A percentile compares a stretch with the other conserved stretches of the same genome.
These are phyloP conservation scores for Cicer pinnatifidum DNA, from an alignment of 306 rosid genomes.

Conservation along the genomic window DNA sequence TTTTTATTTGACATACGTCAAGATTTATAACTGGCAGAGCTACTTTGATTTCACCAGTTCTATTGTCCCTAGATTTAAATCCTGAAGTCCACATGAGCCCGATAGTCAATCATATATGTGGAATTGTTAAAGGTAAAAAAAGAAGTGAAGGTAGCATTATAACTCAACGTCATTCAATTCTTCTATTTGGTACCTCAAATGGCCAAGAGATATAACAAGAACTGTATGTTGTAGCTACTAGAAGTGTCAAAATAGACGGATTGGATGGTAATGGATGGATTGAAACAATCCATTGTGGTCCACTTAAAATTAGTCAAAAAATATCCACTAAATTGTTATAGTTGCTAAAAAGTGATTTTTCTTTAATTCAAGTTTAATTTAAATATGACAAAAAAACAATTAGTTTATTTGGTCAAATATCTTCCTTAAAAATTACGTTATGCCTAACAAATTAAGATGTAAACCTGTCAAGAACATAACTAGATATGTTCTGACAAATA, in stretches of 20 bases:
- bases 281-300: no score
- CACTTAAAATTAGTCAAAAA: no score
- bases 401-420: not conserved
- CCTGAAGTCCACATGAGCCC: not conserved
- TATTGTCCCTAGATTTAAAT: constrained; percentile 6
- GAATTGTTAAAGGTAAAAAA: constrained; percentile 13
- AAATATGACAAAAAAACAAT: no score
- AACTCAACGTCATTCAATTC: constrained; percentile 5
- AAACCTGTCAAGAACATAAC: not conserved
- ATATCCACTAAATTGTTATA: no score
- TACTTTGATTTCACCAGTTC: constrained; percentile 31
- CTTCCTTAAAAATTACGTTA: no score
- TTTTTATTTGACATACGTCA: not conserved
- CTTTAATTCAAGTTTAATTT: no score
- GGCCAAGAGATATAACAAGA: not conserved
- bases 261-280: no score
- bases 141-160: not conserved
- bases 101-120: not conserved
- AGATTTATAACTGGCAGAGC: constrained; percentile 9
- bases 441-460: not conserved
- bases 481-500: not conserved
- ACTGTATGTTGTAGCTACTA: no score
- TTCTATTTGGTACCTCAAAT: constrained; percentile 1
- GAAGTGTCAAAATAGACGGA: no score
- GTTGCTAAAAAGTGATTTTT: no score